Conservation (phyloP, 2,329 filamentous ascomycete genomes). For the Sphaerulina populicola region DNA sequence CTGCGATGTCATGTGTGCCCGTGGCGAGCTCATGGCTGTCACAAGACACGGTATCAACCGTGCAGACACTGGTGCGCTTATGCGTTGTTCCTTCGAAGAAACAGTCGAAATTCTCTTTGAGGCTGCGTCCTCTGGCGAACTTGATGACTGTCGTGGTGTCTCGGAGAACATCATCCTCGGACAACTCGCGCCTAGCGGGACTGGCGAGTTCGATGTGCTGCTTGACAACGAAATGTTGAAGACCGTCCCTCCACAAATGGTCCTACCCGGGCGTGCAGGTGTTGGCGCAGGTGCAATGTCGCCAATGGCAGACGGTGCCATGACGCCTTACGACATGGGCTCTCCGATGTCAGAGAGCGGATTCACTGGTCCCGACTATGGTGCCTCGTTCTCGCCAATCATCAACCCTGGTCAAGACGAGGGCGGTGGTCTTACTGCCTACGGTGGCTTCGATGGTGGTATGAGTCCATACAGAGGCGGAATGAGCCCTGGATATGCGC, state of each 20-base stretch:
- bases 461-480: conserved; percentile 61
- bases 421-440: conserved; percentile 50
- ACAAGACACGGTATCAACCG: conserved; percentile 98
- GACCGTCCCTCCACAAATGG: conserved; percentile 71
- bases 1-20: conserved; percentile 95
- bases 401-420: conserved; percentile 54
- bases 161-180: conserved; percentile 98
- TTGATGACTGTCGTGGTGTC: conserved; percentile 95
- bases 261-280: conserved; percentile 46
- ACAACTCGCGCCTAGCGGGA: conserved; percentile 93
- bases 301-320: conserved; percentile 61
- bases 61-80: conserved; percentile 92
- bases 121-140: conserved; percentile 84
- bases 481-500: conserved; percentile 35
- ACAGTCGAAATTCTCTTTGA: conserved; percentile 97
- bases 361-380: conserved; percentile 53
- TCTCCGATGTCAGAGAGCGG: conserved; percentile 55
- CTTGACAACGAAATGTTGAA: conserved; percentile 93
- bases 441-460: conserved; percentile 55
- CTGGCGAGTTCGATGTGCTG: conserved; percentile 88
- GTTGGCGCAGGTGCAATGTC: conserved; percentile 67
- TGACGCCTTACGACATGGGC: conserved; percentile 80
- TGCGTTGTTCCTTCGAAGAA: conserved; percentile 99
- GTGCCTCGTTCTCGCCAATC: conserved; percentile 65
- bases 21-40: conserved; percentile 88